These are phyloP conservation scores for Chytridium lagenaria DNA, from an alignment of 371 early-diverging fungal species.

Conservation along the genomic window DNA sequence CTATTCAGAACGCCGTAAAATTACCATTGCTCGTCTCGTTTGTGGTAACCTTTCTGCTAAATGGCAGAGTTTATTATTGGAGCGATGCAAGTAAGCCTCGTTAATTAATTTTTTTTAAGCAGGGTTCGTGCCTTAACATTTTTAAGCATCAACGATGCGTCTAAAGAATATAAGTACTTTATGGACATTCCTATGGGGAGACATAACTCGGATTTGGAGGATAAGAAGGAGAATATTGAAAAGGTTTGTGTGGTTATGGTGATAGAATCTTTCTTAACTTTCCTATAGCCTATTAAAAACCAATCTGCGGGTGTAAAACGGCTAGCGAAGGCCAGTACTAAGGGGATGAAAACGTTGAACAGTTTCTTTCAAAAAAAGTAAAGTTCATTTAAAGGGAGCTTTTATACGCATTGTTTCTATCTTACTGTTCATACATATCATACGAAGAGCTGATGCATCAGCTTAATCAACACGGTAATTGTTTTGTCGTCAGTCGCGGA, in stretches of 20 bases:
- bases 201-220: not conserved
- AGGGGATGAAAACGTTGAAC: constrained; percentile 1
- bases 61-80: not conserved
- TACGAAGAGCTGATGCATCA: no score
- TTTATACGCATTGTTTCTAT: no score
- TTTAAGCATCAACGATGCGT: not conserved
- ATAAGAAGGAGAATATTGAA: not conserved
- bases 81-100: not conserved
- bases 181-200: not conserved
- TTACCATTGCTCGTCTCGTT: not conserved
- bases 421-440: no score
- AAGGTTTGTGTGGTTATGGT: not conserved
- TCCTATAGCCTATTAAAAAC: not conserved
- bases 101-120: not conserved
- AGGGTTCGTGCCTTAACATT: not conserved
- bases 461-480: no score
- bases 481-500: no score
- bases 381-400: no score
- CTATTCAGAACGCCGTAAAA: not conserved
- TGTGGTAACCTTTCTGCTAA: not conserved
- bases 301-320: not conserved
- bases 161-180: not conserved
- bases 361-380: not conserved
- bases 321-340: constrained; percentile 4
- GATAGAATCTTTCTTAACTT: not conserved